phyloP scores from a whole-genome alignment of 1,284 basidiomycete genomes.

The Ganoderma leucocontextum region DNA sequence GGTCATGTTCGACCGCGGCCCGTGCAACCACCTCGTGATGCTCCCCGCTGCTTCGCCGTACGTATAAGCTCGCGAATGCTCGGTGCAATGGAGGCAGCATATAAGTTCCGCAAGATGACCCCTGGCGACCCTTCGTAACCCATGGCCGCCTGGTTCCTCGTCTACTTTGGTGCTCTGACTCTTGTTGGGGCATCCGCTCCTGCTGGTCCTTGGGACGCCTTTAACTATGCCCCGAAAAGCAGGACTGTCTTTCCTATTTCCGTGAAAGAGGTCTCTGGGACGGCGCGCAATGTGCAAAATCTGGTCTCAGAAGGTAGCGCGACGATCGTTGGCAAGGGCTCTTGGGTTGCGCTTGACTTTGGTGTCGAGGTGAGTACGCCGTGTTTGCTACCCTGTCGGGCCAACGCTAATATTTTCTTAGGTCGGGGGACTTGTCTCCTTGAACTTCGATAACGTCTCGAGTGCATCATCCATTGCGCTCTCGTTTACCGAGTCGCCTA shows the following conservation, averaged over 20 bases:
- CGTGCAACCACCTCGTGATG: slow-evolving; percentile 29
- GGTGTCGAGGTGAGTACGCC: slow-evolving; percentile 49
- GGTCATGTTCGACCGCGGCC: slow-evolving; percentile 21
- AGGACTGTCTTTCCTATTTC: slow-evolving; percentile 48
- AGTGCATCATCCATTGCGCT: slow-evolving; percentile 48
- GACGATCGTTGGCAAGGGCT: slow-evolving; percentile 47
- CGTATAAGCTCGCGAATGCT: neutral
- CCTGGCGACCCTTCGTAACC: neutral
- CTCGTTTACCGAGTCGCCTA: slow-evolving; percentile 57
- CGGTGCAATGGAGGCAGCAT: slow-evolving; percentile 7
- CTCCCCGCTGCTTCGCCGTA: slow-evolving; percentile 4
- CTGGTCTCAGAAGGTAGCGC: slow-evolving; percentile 43
- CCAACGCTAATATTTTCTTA: slow-evolving; percentile 24
- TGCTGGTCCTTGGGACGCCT: slow-evolving; percentile 54
- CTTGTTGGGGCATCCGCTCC: slow-evolving; percentile 42
- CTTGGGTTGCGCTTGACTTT: slow-evolving; percentile 56
- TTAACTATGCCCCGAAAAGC: slow-evolving; percentile 54
- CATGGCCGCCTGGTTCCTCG: slow-evolving; percentile 20
- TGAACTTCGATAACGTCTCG: slow-evolving; percentile 46
- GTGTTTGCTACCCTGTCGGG: too few species aligned
- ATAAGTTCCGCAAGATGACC: neutral
- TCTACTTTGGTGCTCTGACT: slow-evolving; percentile 13
- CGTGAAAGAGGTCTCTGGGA: slow-evolving; percentile 45
- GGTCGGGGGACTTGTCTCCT: slow-evolving; percentile 56
- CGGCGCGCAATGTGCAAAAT: slow-evolving; percentile 42